Base-by-base conservation (phyloP, 352 stramenopile genomes). In the Phytophthora syringae region DNA sequence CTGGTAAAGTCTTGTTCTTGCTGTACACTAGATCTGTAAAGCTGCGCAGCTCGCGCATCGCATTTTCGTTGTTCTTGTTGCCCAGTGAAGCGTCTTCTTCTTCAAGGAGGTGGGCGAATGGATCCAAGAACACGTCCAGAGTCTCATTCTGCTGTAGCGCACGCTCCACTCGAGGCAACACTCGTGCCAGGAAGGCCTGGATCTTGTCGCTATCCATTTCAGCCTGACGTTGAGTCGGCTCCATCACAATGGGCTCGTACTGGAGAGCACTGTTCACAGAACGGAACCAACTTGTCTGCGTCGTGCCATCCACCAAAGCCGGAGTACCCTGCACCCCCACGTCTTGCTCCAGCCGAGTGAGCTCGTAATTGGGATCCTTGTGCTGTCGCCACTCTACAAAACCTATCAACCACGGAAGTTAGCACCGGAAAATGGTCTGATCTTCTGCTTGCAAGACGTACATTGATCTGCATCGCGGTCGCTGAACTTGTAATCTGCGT, bases 21-120 rank as follows among this genome's bases (percentile, higher is more conserved):
- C 83, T 97, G 77, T 98, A 97, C 22, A 95, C 73, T n/a, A 98
- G 79, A 65, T 98, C 93, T 28, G 90, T 97, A 65, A 98, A 98
- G 50, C 89, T 97, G 2, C 89, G 82, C 7, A 98, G 63, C 60
- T 98, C 93, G 24, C 94, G 93, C 62, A 98, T 89, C 21, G 87
- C 77, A 65, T 96, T 97, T 49, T 97, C 91, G 44, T 90, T 79
- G 50, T 71, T 87, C 72, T 94, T 94, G 71, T 84, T 89, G 10
- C 77, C 61, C 9, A 86, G 60, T 21, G 59, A 72, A 43, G 76
- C 67, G 60, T 93, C 84, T 13, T 93, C 85, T 50, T 76, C 68
- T 57, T 93, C 82, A 44, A 84, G 61, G 3, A 95, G 71, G 21
- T 86, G 81, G 2, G 80, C 73, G 49, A 95, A 92, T 20, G 85